These are phyloP conservation scores for Beauveria rudraprayagi DNA, from an alignment of 2,329 filamentous ascomycete genomes.

Conservation along the genomic window DNA sequence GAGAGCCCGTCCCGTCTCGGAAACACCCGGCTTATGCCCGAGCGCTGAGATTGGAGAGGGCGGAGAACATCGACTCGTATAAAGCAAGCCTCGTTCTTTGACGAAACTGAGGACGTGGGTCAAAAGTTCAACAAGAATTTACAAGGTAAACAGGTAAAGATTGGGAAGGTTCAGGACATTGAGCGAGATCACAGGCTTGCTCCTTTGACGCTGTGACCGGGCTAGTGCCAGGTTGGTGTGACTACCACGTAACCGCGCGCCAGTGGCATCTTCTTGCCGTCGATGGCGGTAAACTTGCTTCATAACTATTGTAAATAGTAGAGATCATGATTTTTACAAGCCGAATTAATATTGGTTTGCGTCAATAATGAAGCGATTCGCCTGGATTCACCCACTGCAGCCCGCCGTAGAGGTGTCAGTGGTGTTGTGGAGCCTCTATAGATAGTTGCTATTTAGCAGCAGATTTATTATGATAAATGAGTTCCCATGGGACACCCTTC, in stretches of 20 bases:
- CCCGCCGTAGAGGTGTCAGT: slow-evolving; percentile 52
- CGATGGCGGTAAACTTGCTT: slow-evolving; percentile 46
- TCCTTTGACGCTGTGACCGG: slow-evolving; percentile 51
- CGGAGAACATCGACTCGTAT: background rate
- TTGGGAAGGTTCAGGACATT: slow-evolving; percentile 49
- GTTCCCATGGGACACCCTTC: background rate
- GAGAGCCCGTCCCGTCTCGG: background rate
- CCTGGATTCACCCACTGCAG: slow-evolving; percentile 49
- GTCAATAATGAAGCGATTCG: slow-evolving; percentile 50
- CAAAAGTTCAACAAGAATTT: slow-evolving; percentile 40
- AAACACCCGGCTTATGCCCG: background rate
- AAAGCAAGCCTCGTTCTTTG: background rate
- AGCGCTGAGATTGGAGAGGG: background rate
- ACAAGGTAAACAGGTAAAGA: slow-evolving; percentile 41
- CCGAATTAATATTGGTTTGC: slow-evolving; percentile 14
- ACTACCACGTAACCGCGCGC: slow-evolving; percentile 46
- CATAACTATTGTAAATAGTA: too few species aligned
- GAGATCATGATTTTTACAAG: too few species aligned
- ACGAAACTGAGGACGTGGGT: background rate
- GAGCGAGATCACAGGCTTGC: slow-evolving; percentile 48
- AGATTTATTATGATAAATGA: too few species aligned
- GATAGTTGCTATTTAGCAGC: slow-evolving; percentile 15
- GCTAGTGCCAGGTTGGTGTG: slow-evolving; percentile 52
- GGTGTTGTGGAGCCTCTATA: slow-evolving; percentile 42
- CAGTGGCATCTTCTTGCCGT: slow-evolving; percentile 44